Percentiles rank a stretch among this genome's conserved stretches.
Evolutionary conservation across 176 grass and related monocot species (phyloP).

Genomic region (Triticum aestivum): IWGSC_CS_RefSeq_v2.1 NC_057808.1:108571309-108571808

Average conservation of each 20-base stretch:
- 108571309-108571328: slow-evolving; percentile 37
- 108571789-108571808: slow-evolving; percentile 55
- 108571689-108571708: slow-evolving; percentile 76
- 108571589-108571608: not conserved
- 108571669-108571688: slow-evolving; percentile 47
- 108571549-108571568: slow-evolving; percentile 1
- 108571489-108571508: slow-evolving; percentile 5
- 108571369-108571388: slow-evolving; percentile 14
- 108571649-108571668: not conserved
- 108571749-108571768: slow-evolving; percentile 70
- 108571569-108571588: slow-evolving; percentile 35
- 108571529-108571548: slow-evolving; percentile 39
- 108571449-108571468: slow-evolving; percentile 10
- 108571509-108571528: slow-evolving; percentile 14
- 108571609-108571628: not conserved
- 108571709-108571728: slow-evolving; percentile 72
- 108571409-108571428: slow-evolving; percentile 31
- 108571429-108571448: slow-evolving; percentile 17
- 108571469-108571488: not conserved
- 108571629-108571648: slow-evolving; percentile 12
- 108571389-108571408: slow-evolving; percentile 29
- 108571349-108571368: slow-evolving; percentile 42
- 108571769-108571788: not conserved
- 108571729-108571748: slow-evolving; percentile 78
- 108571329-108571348: slow-evolving; percentile 41